phyloP scores from a whole-genome alignment of 768 basidiomycete species.

The Lentinula edodes region DNA sequence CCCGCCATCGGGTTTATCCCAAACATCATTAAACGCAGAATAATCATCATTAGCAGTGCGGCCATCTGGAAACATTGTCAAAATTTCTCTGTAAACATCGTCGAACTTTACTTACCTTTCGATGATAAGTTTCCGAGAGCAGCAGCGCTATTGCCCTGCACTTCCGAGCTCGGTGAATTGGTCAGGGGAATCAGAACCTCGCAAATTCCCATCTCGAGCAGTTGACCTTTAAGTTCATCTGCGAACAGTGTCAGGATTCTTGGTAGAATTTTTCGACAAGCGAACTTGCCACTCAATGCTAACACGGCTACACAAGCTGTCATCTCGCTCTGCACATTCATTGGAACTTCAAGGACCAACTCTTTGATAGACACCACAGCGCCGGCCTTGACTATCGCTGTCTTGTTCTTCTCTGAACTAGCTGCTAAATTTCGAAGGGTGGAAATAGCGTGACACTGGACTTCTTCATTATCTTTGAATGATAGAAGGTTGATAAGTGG shows the following conservation, averaged over 20 bases:
- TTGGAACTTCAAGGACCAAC: constrained; percentile 88
- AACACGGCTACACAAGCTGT: constrained; percentile 97
- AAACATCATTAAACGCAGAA: constrained; percentile 94
- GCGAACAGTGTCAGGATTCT: constrained; percentile 4
- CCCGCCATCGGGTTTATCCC: constrained; percentile 97
- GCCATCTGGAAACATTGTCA: constrained; percentile 46
- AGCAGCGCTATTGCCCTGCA: constrained; percentile 97
- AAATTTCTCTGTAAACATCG: not conserved
- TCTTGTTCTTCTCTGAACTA: constrained; percentile 96
- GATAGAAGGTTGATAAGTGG: constrained; percentile 94
- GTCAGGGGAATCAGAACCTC: constrained; percentile 96
- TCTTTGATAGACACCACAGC: constrained; percentile 97
- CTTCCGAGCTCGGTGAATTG: constrained; percentile 93
- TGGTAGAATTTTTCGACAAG: not conserved
- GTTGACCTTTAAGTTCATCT: constrained; percentile 96
- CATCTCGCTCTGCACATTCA: constrained; percentile 99
- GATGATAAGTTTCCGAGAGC: constrained; percentile 97
- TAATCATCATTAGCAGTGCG: constrained; percentile 81
- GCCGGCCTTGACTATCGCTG: constrained; percentile 95
- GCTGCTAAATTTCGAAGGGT: constrained; percentile 96
- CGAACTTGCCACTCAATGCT: constrained; percentile 81
- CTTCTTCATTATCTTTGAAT: constrained; percentile 99
- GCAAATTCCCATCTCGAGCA: constrained; percentile 97
- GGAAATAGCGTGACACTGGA: constrained; percentile 98
- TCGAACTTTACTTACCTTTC: constrained; percentile 55